These are phyloP conservation scores for Graphilbum fragrans DNA, from an alignment of 2,329 filamentous ascomycete genomes.

Conservation along the genomic window DNA sequence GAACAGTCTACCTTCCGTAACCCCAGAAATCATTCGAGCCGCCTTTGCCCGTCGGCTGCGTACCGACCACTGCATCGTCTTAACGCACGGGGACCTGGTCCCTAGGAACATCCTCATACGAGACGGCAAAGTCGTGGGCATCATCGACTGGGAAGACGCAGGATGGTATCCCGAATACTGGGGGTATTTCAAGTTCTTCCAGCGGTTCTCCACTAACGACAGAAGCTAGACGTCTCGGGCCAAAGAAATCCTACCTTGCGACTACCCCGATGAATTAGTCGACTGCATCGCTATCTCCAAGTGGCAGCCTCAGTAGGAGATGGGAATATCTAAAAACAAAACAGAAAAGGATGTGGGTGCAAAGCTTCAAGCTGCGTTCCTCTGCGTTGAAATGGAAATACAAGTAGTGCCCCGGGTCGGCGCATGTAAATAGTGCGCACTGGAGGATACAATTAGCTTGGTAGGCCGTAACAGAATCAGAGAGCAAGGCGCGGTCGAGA, in stretches of 20 bases:
- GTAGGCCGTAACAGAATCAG: too few species aligned
- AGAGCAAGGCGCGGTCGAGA: too few species aligned
- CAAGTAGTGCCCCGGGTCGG: too few species aligned
- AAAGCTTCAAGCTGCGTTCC: too few species aligned
- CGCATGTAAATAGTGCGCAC: too few species aligned
- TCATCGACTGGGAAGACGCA: constrained; percentile 34
- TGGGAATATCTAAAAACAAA: neutral
- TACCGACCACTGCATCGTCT: constrained; percentile 21
- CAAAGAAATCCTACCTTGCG: constrained; percentile 14
- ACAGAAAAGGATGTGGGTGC: neutral
- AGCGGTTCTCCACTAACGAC: constrained; percentile 7
- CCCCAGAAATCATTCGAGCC: constrained; percentile 10
- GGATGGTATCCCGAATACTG: constrained; percentile 34
- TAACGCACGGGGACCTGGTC: constrained; percentile 39
- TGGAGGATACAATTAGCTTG: too few species aligned
- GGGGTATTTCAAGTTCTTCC: constrained; percentile 22
- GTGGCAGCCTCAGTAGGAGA: constrained; percentile 7
- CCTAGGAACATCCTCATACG: constrained; percentile 29
- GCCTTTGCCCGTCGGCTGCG: constrained; percentile 14
- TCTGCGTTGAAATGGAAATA: too few species aligned
- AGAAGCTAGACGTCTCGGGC: constrained; percentile 13
- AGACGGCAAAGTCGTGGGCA: constrained; percentile 24
- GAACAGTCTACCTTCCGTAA: constrained; percentile 6
- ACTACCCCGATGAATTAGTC: constrained; percentile 15
- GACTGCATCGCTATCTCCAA: constrained; percentile 13